Evolutionary conservation across 2,329 filamentous ascomycete species (phyloP), one percentile per base, ranked within the genome.

Genomic region (Xylariaceae sp.): DNA sequence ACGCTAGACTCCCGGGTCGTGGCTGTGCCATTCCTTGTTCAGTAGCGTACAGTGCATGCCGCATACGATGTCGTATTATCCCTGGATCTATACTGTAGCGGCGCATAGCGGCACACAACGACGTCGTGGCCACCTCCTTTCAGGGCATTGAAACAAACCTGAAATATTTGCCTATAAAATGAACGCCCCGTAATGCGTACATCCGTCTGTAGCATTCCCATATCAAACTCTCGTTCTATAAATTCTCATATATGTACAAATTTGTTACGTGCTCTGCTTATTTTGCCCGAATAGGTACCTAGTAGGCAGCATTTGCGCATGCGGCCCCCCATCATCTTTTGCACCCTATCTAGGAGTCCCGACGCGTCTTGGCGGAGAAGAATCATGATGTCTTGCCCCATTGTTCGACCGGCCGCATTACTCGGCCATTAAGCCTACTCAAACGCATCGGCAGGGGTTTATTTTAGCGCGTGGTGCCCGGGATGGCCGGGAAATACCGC

Each of bases 321-420:
- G n/a, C 37, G 37, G 13, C 16, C 18, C 37, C 5, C 37, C 37
- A 40, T 21, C 18, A 7, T 16, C 36, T 15, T n/a, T n/a, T n/a
- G n/a, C n/a, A n/a, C n/a, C n/a, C n/a, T n/a, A n/a, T n/a, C n/a
- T n/a, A 26, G 26, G 47, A 51, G 51, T 51, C 55, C 54, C 51
- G 55, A 54, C 48, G 48, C 36, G 29, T 49, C 45, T 42, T 45
- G 40, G 54, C 44, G 54, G 50, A 39, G 30, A 40, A 18, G 19
- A 37, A n/a, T n/a, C n/a, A n/a, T n/a, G n/a, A n/a, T n/a, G n/a
- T n/a, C n/a, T n/a, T n/a, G n/a, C n/a, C n/a, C n/a, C n/a, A 26
- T 26, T 26, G 5, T 26, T 26, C 26, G 26, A 8, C 26, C 26
- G 8, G 26, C 26, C 26, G 26, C 26, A 26, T 8, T 4, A 8